These are phyloP conservation scores for Bonnemaisonia californica DNA, from an alignment of 31 red algal species.

Conservation along the genomic window DNA sequence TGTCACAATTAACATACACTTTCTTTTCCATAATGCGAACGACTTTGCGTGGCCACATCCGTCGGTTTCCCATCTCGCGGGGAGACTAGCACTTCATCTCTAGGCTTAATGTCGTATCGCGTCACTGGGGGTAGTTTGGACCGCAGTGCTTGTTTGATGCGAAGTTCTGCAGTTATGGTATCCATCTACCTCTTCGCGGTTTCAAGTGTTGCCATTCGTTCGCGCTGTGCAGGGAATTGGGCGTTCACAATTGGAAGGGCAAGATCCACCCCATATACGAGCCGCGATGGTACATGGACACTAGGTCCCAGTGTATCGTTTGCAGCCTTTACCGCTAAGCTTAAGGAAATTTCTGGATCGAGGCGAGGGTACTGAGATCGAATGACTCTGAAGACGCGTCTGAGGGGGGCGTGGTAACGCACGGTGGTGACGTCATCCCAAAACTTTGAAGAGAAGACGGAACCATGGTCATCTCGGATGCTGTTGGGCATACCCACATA, in stretches of 20 bases:
- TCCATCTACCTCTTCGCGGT: neutral
- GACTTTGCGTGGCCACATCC: no score
- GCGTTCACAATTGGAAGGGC: neutral
- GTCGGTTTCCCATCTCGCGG: no score
- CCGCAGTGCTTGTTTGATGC: neutral
- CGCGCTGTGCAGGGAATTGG: neutral
- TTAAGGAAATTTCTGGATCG: neutral
- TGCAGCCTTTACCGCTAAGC: neutral
- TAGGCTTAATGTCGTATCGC: neutral
- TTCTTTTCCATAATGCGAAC: no score
- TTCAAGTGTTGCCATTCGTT: neutral
- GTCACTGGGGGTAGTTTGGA: slow-evolving; percentile 9
- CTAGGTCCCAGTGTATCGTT: slow-evolving; percentile 16
- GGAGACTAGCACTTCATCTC: neutral
- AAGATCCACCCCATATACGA: slow-evolving; percentile 16
- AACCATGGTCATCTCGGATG: slow-evolving; percentile 4
- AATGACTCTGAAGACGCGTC: neutral
- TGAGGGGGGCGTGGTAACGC: neutral
- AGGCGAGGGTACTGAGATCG: neutral
- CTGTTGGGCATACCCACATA: slow-evolving; percentile 11
- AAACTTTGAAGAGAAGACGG: neutral
- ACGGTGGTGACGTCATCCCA: neutral
- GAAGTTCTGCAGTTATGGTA: neutral
- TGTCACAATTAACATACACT: no score
- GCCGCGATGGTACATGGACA: slow-evolving; percentile 7